phyloP scores from a whole-genome alignment of 306 rosid species.

The Cicer yamashitae region DNA sequence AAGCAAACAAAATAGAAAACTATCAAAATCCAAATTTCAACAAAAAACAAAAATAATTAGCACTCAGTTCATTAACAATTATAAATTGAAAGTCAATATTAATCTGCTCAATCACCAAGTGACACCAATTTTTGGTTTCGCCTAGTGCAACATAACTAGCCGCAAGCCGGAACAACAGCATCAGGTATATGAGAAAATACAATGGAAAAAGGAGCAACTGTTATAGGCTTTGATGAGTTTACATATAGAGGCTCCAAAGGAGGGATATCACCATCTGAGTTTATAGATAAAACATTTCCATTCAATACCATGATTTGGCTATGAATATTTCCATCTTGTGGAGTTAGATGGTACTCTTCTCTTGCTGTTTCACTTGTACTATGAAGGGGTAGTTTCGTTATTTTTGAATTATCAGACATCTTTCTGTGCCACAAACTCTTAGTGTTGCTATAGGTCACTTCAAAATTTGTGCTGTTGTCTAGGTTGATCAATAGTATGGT shows the following conservation, averaged over 20 bases:
- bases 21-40: slow-evolving; percentile 9
- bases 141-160: slow-evolving; percentile 38
- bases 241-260: slow-evolving; percentile 64
- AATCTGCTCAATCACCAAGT: slow-evolving; percentile 37
- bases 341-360: slow-evolving; percentile 85
- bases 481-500: slow-evolving; percentile 79
- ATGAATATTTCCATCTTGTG: slow-evolving; percentile 68
- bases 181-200: slow-evolving; percentile 81
- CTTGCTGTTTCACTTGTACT: slow-evolving; percentile 45
- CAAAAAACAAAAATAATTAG: background rate
- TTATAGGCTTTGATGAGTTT: slow-evolving; percentile 62
- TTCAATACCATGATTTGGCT: slow-evolving; percentile 83
- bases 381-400: slow-evolving; percentile 35
- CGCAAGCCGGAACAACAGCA: slow-evolving; percentile 65
- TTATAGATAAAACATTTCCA: slow-evolving; percentile 63
- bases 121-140: slow-evolving; percentile 52
- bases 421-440: slow-evolving; percentile 48
- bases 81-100: slow-evolving; percentile 23
- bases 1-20: slow-evolving; percentile 8
- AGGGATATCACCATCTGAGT: slow-evolving; percentile 75
- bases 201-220: slow-evolving; percentile 74
- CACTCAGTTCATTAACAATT: slow-evolving; percentile 9
- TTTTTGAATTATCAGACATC: slow-evolving; percentile 20
- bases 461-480: slow-evolving; percentile 50
- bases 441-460: slow-evolving; percentile 46